These are phyloP conservation scores for Colletotrichum simmondsii DNA, from an alignment of 2,329 filamentous ascomycete species.

Conservation along the genomic window DNA sequence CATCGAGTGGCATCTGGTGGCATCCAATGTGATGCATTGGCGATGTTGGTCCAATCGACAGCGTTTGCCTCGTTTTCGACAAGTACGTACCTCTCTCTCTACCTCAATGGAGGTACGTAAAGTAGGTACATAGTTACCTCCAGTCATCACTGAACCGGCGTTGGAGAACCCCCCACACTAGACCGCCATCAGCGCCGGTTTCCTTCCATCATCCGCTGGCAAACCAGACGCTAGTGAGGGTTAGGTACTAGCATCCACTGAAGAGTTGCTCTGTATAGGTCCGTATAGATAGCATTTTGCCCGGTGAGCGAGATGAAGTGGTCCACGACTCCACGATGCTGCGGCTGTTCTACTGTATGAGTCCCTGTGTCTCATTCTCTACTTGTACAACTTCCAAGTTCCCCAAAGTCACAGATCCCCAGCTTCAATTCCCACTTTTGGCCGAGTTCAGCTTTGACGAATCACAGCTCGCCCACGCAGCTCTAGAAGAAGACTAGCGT, in stretches of 20 bases:
- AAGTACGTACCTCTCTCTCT: not conserved
- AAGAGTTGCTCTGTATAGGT: not conserved
- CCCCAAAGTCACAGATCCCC: not conserved
- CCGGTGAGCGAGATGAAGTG: not conserved
- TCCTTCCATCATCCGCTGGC: not conserved
- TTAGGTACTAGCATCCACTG: not conserved
- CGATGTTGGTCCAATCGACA: slow-evolving; percentile 5
- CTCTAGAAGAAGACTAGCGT: slow-evolving; percentile 4
- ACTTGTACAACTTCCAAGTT: not conserved
- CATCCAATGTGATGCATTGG: not conserved
- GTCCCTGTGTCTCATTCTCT: not conserved
- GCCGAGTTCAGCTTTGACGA: not conserved
- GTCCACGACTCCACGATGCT: not conserved
- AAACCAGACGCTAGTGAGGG: not conserved
- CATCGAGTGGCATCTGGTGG: not conserved
- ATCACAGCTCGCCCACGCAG: not conserved
- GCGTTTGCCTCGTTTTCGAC: slow-evolving; percentile 1
- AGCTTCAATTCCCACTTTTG: not conserved
- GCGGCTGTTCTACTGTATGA: not conserved
- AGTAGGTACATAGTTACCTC: not conserved
- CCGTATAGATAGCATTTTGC: not conserved
- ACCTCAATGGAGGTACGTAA: too few species aligned
- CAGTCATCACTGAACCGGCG: not conserved
- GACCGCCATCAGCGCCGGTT: not conserved
- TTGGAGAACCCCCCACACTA: not conserved